A percentile compares a stretch with the other conserved stretches of the same genome.
Evolutionary conservation across 108 stramenopile genomes (phyloP).

Genomic region (Stephanodiscus minutulus): DNA sequence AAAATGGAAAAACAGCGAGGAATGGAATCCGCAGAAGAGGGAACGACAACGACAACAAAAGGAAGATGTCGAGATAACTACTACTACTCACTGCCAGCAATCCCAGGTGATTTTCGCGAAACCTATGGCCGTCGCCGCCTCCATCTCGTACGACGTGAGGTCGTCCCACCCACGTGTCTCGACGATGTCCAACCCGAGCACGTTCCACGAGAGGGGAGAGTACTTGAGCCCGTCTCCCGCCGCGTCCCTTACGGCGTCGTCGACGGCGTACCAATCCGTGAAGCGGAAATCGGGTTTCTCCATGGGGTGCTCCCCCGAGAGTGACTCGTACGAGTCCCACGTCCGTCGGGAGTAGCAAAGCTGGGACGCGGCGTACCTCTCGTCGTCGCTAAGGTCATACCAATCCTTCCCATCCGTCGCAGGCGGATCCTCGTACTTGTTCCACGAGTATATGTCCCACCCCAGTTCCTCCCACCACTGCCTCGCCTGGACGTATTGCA

Average conservation of each 20-base stretch:
- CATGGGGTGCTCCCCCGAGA: too few relatives aligned
- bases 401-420: constrained; percentile 9
- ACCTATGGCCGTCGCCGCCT: constrained; percentile 4
- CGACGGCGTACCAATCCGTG: constrained; percentile 27
- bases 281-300: constrained; percentile 34
- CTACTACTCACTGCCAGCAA: constrained; percentile 28
- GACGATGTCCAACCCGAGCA: constrained; percentile 19
- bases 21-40: too few relatives aligned
- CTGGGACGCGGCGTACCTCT: constrained; percentile 32
- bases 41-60: too few relatives aligned
- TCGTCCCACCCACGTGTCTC: constrained; percentile 28
- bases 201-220: constrained; percentile 39
- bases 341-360: constrained; percentile 32
- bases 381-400: constrained; percentile 28
- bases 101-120: constrained; percentile 23
- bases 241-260: constrained; percentile 5
- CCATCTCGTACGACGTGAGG: constrained; percentile 12
- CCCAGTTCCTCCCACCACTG: constrained; percentile 36
- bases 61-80: too few relatives aligned
- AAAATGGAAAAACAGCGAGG: not conserved
- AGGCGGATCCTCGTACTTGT: constrained; percentile 15
- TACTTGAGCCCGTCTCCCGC: constrained; percentile 24
- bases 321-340: constrained; percentile 31
- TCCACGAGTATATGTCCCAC: constrained; percentile 28
- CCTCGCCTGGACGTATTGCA: constrained; percentile 10